Conservation (phyloP, 441 rosid genomes). For the Mallotus repandus region DNA sequence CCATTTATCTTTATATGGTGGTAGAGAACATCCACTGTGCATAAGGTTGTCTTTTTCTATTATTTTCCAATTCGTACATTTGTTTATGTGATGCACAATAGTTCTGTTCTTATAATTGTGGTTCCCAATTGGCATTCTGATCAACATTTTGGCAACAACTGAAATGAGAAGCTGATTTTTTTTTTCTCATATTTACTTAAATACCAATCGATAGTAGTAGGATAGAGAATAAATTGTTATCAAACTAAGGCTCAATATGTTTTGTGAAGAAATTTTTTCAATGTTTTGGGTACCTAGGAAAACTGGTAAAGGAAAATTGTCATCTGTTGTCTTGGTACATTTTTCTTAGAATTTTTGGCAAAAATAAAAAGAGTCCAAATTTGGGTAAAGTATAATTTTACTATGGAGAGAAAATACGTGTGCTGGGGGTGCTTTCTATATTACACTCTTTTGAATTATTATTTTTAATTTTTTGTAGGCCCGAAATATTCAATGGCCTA, state of each 20-base stretch:
- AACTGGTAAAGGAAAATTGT: background rate
- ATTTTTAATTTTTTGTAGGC: conserved; percentile 37
- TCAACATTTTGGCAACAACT: background rate
- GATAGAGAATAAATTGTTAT: background rate
- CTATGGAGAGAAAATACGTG: background rate
- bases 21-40: background rate
- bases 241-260: background rate
- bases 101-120: conserved; percentile 4
- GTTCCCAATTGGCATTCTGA: background rate
- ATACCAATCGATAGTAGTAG: background rate
- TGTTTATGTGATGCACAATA: background rate
- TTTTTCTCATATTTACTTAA: background rate
- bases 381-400: conserved; percentile 8
- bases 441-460: background rate
- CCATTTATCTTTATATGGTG: background rate
- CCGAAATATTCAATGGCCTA: conserved; percentile 53
- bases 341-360: background rate
- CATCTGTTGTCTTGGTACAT: background rate
- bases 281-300: background rate
- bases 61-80: background rate
- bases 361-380: background rate
- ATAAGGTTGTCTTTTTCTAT: background rate
- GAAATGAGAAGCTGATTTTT: conserved; percentile 3
- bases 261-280: background rate
- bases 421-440: background rate